These are phyloP conservation scores for Piloderma croceum DNA, from an alignment of 768 basidiomycete genomes.

Conservation along the genomic window DNA sequence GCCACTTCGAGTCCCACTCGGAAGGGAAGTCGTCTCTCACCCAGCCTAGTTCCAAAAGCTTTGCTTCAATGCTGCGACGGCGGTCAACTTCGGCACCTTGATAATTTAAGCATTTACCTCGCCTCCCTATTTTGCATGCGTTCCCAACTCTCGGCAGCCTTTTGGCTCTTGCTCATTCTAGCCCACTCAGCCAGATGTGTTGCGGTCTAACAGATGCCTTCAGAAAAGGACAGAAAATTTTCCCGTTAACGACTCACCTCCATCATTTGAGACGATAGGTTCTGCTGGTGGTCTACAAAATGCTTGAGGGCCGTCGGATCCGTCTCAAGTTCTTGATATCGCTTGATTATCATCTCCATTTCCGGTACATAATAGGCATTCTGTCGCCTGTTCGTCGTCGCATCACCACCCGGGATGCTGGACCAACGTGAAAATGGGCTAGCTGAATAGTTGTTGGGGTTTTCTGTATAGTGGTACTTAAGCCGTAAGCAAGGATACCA, in stretches of 20 bases:
- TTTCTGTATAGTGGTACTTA: background rate
- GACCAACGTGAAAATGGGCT: background rate
- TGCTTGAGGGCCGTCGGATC: background rate
- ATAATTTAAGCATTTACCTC: background rate
- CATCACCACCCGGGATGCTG: too few species aligned
- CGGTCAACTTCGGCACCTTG: background rate
- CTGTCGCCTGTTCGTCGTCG: background rate
- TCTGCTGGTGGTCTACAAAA: background rate
- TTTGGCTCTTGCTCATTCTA: background rate
- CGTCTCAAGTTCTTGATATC: background rate
- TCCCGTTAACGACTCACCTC: background rate
- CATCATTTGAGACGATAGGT: background rate
- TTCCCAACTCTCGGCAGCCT: background rate
- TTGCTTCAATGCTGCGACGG: background rate
- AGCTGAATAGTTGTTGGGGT: background rate
- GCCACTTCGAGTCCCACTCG: background rate
- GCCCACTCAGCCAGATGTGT: background rate
- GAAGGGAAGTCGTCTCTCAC: background rate
- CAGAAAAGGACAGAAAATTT: background rate
- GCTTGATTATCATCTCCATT: background rate
- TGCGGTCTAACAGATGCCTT: background rate
- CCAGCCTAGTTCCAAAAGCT: background rate
- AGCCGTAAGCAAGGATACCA: background rate
- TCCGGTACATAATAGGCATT: background rate
- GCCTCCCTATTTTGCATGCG: background rate